phyloP scores from a whole-genome alignment of 441 rosid species.

The Flueggea neowawraea region DNA sequence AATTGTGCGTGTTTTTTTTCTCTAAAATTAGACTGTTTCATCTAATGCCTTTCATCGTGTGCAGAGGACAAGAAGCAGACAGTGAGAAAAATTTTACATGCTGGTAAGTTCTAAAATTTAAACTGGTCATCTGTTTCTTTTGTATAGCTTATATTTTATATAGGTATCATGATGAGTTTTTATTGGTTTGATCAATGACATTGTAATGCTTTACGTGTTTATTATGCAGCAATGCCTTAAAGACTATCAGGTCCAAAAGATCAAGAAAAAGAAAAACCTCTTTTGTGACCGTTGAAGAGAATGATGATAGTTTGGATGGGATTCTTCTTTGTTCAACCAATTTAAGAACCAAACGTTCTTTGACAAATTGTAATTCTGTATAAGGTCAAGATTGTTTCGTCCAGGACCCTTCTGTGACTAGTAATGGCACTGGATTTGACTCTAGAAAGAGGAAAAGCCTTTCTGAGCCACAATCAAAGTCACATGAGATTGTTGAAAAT shows the following conservation, averaged over 20 bases:
- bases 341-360: conserved; percentile 1
- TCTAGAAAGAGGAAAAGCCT: conserved; percentile 8
- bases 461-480: not conserved
- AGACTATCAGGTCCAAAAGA: conserved; percentile 19
- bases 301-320: not conserved
- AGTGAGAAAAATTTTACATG: conserved; percentile 17
- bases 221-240: conserved; percentile 22
- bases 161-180: not conserved
- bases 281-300: conserved; percentile 14
- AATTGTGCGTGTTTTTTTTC: not conserved
- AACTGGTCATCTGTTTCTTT: not conserved
- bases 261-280: conserved; percentile 14
- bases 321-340: too few relatives aligned
- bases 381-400: conserved; percentile 1
- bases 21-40: not conserved
- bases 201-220: conserved; percentile 1
- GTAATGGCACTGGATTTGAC: not conserved
- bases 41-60: conserved; percentile 9
- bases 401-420: not conserved
- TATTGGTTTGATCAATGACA: not conserved
- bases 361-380: not conserved
- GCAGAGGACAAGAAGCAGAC: conserved; percentile 26
- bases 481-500: conserved; percentile 1
- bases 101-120: conserved; percentile 21
- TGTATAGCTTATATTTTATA: not conserved